Conservation (phyloP, 345 rosid species). For the Streptanthus diversifolius region DNA sequence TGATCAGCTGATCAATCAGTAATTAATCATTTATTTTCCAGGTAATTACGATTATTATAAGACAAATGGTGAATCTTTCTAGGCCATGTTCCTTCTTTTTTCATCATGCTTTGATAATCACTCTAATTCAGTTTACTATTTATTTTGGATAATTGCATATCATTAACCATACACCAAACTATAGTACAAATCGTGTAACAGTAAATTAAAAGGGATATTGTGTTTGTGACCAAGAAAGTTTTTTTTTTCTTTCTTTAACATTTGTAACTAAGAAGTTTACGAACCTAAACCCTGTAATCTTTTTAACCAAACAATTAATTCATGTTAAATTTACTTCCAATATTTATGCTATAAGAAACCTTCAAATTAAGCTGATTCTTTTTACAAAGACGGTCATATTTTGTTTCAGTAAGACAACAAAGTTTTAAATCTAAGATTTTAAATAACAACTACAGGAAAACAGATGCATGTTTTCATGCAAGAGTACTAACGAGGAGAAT, state of each 20-base stretch:
- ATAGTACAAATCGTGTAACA: neutral
- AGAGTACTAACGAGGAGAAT: neutral
- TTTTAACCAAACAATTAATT: neutral
- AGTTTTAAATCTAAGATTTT: neutral
- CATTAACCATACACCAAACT: neutral
- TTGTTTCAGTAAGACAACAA: neutral
- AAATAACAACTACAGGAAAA: neutral
- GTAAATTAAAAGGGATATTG: neutral
- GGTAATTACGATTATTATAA: constrained; percentile 2
- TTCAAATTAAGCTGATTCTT: neutral
- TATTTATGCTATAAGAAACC: neutral
- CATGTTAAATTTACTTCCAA: neutral
- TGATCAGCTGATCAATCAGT: constrained; percentile 32
- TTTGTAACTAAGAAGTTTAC: no score
- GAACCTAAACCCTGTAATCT: neutral
- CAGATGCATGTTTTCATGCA: neutral
- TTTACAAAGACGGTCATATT: neutral
- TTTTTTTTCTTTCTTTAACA: no score
- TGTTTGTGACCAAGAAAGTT: neutral
- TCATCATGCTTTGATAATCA: neutral
- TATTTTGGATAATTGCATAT: neutral
- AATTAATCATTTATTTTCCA: constrained; percentile 30
- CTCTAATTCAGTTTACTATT: constrained; percentile 4
- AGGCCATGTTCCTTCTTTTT: neutral
- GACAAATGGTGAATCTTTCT: constrained; percentile 25